Evolutionary conservation across 2,329 filamentous ascomycete genomes (phyloP).

Genomic region (Cladophialophora exuberans): DNA sequence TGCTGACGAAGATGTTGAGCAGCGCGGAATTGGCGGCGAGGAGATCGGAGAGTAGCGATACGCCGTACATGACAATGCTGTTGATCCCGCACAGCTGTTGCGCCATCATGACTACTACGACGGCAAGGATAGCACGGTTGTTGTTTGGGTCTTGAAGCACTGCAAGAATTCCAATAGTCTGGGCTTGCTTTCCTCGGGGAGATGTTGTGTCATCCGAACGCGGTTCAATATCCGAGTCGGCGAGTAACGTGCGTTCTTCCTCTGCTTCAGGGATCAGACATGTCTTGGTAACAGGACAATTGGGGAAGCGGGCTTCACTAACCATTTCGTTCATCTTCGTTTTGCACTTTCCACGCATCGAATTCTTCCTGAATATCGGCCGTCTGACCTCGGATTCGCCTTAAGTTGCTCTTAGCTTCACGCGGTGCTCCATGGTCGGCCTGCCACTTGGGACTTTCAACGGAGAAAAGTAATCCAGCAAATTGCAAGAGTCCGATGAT

Average conservation of each 20-base stretch:
- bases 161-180: constrained; percentile 61
- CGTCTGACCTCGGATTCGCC: constrained; percentile 72
- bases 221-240: constrained; percentile 26
- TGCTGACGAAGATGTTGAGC: constrained; percentile 84
- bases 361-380: constrained; percentile 75
- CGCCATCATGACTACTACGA: constrained; percentile 83
- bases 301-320: not conserved
- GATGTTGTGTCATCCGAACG: constrained; percentile 29
- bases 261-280: constrained; percentile 38
- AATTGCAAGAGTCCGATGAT: constrained; percentile 69
- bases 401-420: constrained; percentile 68
- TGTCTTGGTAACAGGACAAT: constrained; percentile 3
- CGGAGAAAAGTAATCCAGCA: constrained; percentile 72
- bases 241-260: constrained; percentile 74
- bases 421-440: constrained; percentile 65
- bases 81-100: constrained; percentile 89
- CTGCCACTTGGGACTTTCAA: constrained; percentile 88
- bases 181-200: constrained; percentile 18
- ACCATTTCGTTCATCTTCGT: constrained; percentile 25
- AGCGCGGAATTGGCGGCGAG: constrained; percentile 80
- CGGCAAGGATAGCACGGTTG: constrained; percentile 75
- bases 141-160: constrained; percentile 68
- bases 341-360: constrained; percentile 57
- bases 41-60: constrained; percentile 79
- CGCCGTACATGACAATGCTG: constrained; percentile 98